These are phyloP conservation scores for Phaeoacremonium minimum DNA, from an alignment of 2,329 filamentous ascomycete genomes.

Conservation along the genomic window DNA sequence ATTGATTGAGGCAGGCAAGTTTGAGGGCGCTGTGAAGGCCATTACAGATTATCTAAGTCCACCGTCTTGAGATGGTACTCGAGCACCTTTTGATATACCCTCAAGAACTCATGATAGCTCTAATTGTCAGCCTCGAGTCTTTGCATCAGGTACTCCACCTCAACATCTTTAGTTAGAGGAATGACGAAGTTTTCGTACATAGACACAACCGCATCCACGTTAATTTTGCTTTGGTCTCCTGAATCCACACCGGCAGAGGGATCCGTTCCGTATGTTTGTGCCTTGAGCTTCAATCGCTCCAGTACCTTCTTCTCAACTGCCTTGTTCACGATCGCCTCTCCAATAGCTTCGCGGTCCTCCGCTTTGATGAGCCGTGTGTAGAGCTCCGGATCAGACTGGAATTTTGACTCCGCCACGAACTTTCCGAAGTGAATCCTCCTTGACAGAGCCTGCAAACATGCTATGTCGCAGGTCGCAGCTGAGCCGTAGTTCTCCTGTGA, in stretches of 20 bases:
- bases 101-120: no score
- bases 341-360: slow-evolving; percentile 75
- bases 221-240: slow-evolving; percentile 70
- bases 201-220: slow-evolving; percentile 82
- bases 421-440: slow-evolving; percentile 96
- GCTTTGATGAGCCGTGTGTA: slow-evolving; percentile 82
- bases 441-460: slow-evolving; percentile 83
- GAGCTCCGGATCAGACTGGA: slow-evolving; percentile 72
- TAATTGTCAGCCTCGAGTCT: slow-evolving; percentile 60
- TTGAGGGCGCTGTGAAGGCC: slow-evolving; percentile 70
- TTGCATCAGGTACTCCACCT: slow-evolving; percentile 98
- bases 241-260: slow-evolving; percentile 58
- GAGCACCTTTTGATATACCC: no score
- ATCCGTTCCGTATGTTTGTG: slow-evolving; percentile 88
- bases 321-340: slow-evolving; percentile 83
- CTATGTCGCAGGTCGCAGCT: slow-evolving; percentile 84
- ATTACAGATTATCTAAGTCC: slow-evolving; percentile 69
- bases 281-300: slow-evolving; percentile 81
- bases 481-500: slow-evolving; percentile 93
- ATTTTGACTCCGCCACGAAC: slow-evolving; percentile 96
- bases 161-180: slow-evolving; percentile 94
- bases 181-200: slow-evolving; percentile 95
- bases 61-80: slow-evolving; percentile 27
- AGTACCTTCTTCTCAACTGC: slow-evolving; percentile 90
- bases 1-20: slow-evolving; percentile 75